Base-by-base conservation (phyloP, 2,329 filamentous ascomycete species). In the Pseudopithomyces chartarum region DNA sequence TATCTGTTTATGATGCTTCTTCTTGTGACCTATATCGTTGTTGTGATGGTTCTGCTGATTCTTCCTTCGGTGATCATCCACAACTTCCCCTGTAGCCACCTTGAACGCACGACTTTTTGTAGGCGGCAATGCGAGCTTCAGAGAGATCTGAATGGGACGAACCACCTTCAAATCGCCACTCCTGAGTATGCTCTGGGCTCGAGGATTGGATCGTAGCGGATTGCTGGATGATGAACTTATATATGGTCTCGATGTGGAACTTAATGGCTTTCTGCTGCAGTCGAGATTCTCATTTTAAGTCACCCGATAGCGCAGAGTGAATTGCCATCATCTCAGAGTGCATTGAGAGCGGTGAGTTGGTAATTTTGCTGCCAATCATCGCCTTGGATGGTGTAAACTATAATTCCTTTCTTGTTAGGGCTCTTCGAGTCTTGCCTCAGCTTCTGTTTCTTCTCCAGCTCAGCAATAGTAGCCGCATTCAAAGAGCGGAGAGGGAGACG, bases 291-390 rank as follows among this genome's bases (percentile, higher is more conserved):
- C 73, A 75, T 81, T 83, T 83, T 78, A 75, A 74, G 73, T 71
- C 68, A 78, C 74, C 67, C 73, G 77, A 70, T 80, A 81, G 77
- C 42, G 81, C 81, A 26, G 78, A 79, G 63, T 80, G 78, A 65
- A 85, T 82, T 26, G 81, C 82, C 80, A 83, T 83, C 81, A 84
- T 84, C 74, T 84, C 81, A 3, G 79, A 79, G 62, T 84, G 82
- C 80, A 84, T 82, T 15, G 76, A 81, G 17, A 84, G 72, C 10
- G 78, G 75, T 29, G 72, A 71, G 59, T 81, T 81, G 52, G 75
- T 73, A 32, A 73, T 67, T 20, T 58, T 61, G 53, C 73, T 71
- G 17, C 78, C 76, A 23, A 73, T 68, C 34, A 68, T 65, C 55
- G 65, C 63, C 64, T 79, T 77, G 53, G 77, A 78, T 2, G 70